Conservation (phyloP, 306 rosid genomes). For the Quercus gilva region DNA sequence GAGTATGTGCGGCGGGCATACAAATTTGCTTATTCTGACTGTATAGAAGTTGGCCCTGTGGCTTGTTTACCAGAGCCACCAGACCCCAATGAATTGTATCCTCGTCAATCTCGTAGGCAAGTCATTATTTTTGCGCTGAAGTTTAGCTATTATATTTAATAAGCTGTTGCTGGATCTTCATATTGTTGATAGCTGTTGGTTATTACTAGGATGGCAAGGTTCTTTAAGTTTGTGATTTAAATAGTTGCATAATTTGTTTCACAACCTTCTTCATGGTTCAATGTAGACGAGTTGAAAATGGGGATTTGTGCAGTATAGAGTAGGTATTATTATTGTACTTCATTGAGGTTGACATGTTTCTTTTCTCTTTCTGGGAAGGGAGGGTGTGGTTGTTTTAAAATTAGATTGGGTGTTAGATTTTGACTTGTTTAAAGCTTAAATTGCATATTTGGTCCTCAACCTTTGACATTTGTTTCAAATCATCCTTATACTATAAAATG, state of each 20-base stretch:
- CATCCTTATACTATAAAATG: too few relatives aligned
- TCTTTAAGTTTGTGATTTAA: neutral
- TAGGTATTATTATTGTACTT: neutral
- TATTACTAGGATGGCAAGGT: neutral
- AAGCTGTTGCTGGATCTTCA: neutral
- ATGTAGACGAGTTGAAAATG: neutral
- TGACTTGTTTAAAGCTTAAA: neutral
- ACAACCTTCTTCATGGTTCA: neutral
- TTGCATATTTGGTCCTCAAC: too few relatives aligned
- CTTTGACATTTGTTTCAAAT: too few relatives aligned
- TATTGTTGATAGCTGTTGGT: neutral
- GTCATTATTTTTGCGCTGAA: constrained; percentile 28
- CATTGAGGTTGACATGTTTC: too few relatives aligned
- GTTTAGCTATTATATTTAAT: neutral
- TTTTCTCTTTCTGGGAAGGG: too few relatives aligned
- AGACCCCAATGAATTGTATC: constrained; percentile 96
- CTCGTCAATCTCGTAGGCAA: constrained; percentile 92
- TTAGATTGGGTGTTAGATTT: neutral
- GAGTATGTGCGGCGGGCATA: constrained; percentile 97
- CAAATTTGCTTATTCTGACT: constrained; percentile 96
- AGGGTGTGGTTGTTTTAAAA: too few relatives aligned
- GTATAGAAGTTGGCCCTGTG: constrained; percentile 94
- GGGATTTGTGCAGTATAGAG: neutral
- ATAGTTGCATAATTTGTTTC: neutral
- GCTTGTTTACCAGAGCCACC: constrained; percentile 97